phyloP scores from a whole-genome alignment of 2,329 filamentous ascomycete species.

The Metarhizium humberi region DNA sequence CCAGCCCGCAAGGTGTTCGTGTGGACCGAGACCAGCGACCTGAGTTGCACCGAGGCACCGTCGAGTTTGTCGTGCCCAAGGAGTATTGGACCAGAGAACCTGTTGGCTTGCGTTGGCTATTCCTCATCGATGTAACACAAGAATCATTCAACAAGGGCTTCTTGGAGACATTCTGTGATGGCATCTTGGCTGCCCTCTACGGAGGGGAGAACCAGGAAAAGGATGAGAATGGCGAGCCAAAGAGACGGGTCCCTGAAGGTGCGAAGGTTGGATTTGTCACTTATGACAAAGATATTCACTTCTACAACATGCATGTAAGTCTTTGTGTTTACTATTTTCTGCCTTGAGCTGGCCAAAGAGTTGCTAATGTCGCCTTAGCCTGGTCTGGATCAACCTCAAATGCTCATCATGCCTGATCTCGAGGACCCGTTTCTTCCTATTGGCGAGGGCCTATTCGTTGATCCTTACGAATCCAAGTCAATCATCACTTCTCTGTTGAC shows the following conservation, averaged over 20 bases:
- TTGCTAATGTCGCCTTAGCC: slow-evolving; percentile 37
- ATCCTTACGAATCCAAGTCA: slow-evolving; percentile 79
- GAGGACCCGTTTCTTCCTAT: slow-evolving; percentile 94
- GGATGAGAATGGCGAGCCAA: slow-evolving; percentile 42
- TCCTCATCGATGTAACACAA: slow-evolving; percentile 87
- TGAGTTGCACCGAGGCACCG: slow-evolving; percentile 82
- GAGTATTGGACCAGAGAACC: slow-evolving; percentile 98
- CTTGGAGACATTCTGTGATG: slow-evolving; percentile 81
- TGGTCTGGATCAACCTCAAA: slow-evolving; percentile 77
- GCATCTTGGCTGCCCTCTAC: slow-evolving; percentile 78
- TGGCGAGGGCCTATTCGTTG: slow-evolving; percentile 86
- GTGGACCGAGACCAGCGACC: slow-evolving; percentile 83
- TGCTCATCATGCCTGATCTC: slow-evolving; percentile 97
- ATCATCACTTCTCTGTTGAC: slow-evolving; percentile 84
- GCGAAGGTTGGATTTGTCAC: slow-evolving; percentile 91
- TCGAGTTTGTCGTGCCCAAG: slow-evolving; percentile 94
- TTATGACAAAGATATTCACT: slow-evolving; percentile 94
- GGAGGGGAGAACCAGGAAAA: slow-evolving; percentile 47
- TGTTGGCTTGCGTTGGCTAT: slow-evolving; percentile 78
- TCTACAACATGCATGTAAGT: slow-evolving; percentile 86
- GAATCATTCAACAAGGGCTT: slow-evolving; percentile 88
- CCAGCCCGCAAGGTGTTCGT: slow-evolving; percentile 75
- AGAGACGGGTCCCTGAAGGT: slow-evolving; percentile 59
- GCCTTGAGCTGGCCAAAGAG: not conserved
- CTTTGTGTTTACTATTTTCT: not conserved